phyloP scores from a whole-genome alignment of 805 yeast genomes.

The Yarrowia deformans region DNA sequence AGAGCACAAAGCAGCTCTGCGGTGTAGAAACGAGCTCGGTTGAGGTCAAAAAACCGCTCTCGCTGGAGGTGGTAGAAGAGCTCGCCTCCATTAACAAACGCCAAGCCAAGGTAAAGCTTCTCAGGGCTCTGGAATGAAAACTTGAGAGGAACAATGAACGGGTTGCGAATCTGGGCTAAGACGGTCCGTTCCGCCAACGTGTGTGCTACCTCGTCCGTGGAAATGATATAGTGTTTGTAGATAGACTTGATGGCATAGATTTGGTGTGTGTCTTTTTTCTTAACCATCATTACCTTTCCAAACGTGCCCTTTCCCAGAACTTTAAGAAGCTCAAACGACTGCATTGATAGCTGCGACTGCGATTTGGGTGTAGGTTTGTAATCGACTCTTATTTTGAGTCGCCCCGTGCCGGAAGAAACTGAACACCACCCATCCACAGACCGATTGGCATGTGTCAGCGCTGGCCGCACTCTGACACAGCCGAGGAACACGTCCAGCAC shows the following conservation, averaged over 20 bases:
- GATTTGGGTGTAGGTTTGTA: slow-evolving; percentile 63
- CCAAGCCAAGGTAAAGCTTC: slow-evolving; percentile 85
- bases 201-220: slow-evolving; percentile 93
- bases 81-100: slow-evolving; percentile 97
- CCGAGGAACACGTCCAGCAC: slow-evolving; percentile 78
- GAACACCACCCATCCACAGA: slow-evolving; percentile 43
- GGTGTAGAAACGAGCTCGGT: slow-evolving; percentile 92
- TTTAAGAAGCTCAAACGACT: slow-evolving; percentile 89
- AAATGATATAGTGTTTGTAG: slow-evolving; percentile 91
- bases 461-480: slow-evolving; percentile 61
- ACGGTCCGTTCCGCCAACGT: slow-evolving; percentile 97
- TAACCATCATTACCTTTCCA: slow-evolving; percentile 98
- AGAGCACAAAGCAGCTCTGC: slow-evolving; percentile 93
- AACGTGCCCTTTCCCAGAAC: slow-evolving; percentile 98
- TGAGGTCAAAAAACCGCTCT: slow-evolving; percentile 86
- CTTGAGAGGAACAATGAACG: slow-evolving; percentile 95
- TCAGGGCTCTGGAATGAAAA: slow-evolving; percentile 97
- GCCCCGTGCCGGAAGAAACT: slow-evolving; percentile 48
- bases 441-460: slow-evolving; percentile 37
- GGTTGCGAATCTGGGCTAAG: slow-evolving; percentile 87
- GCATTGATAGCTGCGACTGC: slow-evolving; percentile 73
- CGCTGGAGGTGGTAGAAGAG: slow-evolving; percentile 91
- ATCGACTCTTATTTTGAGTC: slow-evolving; percentile 64
- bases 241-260: slow-evolving; percentile 94
- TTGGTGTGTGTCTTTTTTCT: slow-evolving; percentile 92